Conservation (phyloP, 441 rosid species). For the Codiaeum variegatum region DNA sequence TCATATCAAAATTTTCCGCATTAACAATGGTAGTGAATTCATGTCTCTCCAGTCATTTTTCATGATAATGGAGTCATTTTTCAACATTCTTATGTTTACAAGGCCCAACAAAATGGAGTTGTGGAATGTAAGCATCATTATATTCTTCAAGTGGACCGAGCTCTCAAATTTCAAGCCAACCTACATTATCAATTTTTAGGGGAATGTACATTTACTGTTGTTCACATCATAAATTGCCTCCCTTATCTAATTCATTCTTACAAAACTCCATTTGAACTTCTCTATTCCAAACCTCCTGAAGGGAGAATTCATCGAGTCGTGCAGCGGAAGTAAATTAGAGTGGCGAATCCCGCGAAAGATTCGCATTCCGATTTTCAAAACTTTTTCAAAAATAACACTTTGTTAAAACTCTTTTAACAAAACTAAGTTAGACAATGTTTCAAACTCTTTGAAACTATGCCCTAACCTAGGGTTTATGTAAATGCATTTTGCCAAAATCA, state of each 20-base stretch:
- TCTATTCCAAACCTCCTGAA: too few species aligned
- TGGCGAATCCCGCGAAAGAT: too few species aligned
- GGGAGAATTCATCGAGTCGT: too few species aligned
- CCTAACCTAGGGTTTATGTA: too few species aligned
- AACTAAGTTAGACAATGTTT: too few species aligned
- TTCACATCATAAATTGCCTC: slow-evolving; percentile 4
- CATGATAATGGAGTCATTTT: neutral
- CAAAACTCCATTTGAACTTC: slow-evolving; percentile 1
- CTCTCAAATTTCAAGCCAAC: neutral
- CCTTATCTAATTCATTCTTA: neutral
- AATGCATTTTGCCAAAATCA: too few species aligned
- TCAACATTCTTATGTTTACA: neutral
- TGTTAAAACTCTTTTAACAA: too few species aligned
- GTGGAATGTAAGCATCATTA: neutral
- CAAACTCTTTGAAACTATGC: too few species aligned
- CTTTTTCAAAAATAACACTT: too few species aligned
- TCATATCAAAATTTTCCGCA: slow-evolving; percentile 5
- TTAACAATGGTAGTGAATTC: slow-evolving; percentile 12
- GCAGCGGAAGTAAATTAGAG: too few species aligned
- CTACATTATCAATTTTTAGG: neutral
- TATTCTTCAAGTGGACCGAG: slow-evolving; percentile 4
- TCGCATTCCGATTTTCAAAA: too few species aligned
- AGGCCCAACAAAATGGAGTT: neutral
- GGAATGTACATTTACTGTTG: neutral
- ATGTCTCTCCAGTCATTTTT: slow-evolving; percentile 3